Evolutionary conservation across 2,329 filamentous ascomycete species (phyloP).

Genomic region (Colletotrichum viniferum): DNA sequence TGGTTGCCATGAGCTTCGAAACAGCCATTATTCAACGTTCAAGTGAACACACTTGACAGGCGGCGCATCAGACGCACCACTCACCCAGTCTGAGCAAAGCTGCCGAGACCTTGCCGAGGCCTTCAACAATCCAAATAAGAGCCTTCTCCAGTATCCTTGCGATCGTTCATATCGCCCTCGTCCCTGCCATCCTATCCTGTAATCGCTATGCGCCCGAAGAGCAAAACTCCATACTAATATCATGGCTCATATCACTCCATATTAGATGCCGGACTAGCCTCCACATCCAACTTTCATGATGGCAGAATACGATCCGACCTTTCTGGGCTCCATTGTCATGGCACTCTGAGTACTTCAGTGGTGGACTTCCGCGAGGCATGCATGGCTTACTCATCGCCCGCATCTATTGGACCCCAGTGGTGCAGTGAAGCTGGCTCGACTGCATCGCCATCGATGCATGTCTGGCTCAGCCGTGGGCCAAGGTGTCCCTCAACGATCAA

Average conservation of each 20-base stretch:
- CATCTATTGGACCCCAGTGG: neutral
- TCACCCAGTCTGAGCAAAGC: neutral
- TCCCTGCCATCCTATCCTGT: neutral
- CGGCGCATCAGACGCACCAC: neutral
- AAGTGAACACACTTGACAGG: neutral
- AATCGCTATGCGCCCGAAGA: neutral
- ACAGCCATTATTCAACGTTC: neutral
- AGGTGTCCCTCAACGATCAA: neutral
- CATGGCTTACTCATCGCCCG: neutral
- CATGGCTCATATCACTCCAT: neutral
- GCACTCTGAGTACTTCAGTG: neutral
- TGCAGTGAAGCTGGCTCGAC: neutral
- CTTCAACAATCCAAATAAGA: neutral
- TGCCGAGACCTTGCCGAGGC: neutral
- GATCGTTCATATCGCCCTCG: neutral
- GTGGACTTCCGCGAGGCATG: neutral
- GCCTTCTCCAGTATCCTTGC: neutral
- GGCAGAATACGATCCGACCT: neutral
- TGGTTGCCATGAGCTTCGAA: neutral
- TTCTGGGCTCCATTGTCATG: neutral
- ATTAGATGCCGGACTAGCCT: neutral
- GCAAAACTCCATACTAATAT: neutral
- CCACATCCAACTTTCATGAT: neutral
- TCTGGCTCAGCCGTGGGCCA: neutral
- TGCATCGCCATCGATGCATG: neutral